phyloP scores from a whole-genome alignment of 441 rosid species.

The Pelargonium citronellum region DNA sequence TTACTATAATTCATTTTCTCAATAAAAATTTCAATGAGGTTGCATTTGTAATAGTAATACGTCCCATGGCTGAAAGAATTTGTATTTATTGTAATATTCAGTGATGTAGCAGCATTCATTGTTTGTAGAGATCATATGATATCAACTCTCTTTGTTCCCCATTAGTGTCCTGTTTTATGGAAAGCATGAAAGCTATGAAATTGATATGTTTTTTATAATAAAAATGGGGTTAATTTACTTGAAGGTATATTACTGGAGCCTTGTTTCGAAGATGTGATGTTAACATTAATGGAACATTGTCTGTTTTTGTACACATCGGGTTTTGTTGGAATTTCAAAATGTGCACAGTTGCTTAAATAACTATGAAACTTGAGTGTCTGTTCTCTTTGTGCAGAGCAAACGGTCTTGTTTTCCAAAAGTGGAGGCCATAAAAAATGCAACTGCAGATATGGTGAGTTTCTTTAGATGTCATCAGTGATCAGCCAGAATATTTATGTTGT shows the following conservation, averaged over 20 bases:
- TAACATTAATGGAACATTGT: not conserved
- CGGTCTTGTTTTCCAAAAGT: slow-evolving; percentile 75
- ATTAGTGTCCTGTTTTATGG: not conserved
- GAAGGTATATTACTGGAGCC: not conserved
- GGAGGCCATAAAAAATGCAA: slow-evolving; percentile 84
- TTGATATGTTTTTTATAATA: not conserved
- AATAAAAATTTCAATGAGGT: not conserved
- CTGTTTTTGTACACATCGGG: not conserved
- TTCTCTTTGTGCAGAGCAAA: slow-evolving; percentile 54
- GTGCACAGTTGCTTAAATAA: not conserved
- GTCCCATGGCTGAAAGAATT: not conserved
- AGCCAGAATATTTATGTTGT: not conserved
- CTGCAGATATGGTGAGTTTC: slow-evolving; percentile 79
- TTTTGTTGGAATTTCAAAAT: not conserved
- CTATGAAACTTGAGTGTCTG: slow-evolving; percentile 6
- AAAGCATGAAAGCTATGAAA: not conserved
- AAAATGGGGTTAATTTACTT: not conserved
- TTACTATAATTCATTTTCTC: no score
- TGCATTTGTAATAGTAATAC: not conserved
- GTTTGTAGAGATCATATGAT: not conserved
- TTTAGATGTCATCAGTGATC: slow-evolving; percentile 3
- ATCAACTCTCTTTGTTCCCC: not conserved
- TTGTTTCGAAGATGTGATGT: not conserved
- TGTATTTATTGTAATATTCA: not conserved
- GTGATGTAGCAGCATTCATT: not conserved